phyloP scores from a whole-genome alignment of 352 stramenopile genomes.

The Phytophthora podocarpi region DNA sequence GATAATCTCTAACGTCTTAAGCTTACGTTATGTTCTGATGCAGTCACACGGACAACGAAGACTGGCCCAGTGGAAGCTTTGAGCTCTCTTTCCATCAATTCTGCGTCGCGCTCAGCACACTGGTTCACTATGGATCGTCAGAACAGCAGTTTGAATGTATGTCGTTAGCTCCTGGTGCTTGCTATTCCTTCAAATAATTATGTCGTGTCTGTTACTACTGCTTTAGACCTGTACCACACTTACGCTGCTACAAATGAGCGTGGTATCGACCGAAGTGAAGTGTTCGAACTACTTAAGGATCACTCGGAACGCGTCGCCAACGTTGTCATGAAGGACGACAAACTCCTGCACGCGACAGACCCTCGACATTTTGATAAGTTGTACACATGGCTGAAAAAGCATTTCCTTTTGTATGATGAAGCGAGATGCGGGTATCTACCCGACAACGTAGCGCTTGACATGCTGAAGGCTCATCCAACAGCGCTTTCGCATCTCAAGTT shows the following conservation, averaged over 20 bases:
- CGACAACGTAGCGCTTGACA: slow-evolving; percentile 37
- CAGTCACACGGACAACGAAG: slow-evolving; percentile 8
- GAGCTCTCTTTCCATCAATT: slow-evolving; percentile 62
- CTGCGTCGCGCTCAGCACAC: slow-evolving; percentile 42
- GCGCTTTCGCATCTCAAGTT: slow-evolving; percentile 52
- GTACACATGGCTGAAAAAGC: slow-evolving; percentile 81
- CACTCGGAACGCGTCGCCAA: slow-evolving; percentile 36
- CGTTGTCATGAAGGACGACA: slow-evolving; percentile 24
- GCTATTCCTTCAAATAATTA: too few species aligned
- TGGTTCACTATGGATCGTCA: slow-evolving; percentile 48
- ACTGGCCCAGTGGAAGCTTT: not conserved
- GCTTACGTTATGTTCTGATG: not conserved
- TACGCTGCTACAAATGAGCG: slow-evolving; percentile 60
- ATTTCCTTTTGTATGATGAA: slow-evolving; percentile 55
- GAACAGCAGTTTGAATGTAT: slow-evolving; percentile 67
- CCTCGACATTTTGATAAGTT: slow-evolving; percentile 61
- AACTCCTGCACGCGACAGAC: slow-evolving; percentile 27
- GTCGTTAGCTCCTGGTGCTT: too few species aligned
- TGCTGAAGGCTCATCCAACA: slow-evolving; percentile 51
- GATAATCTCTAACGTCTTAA: too few species aligned
- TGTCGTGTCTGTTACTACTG: too few species aligned
- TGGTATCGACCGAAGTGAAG: slow-evolving; percentile 57
- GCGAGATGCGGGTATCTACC: slow-evolving; percentile 44
- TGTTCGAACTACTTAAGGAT: slow-evolving; percentile 64
- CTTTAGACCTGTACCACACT: slow-evolving; percentile 59